These are phyloP conservation scores for Tremellales sp. DNA, from an alignment of 1,284 basidiomycete genomes.

Conservation along the genomic window DNA sequence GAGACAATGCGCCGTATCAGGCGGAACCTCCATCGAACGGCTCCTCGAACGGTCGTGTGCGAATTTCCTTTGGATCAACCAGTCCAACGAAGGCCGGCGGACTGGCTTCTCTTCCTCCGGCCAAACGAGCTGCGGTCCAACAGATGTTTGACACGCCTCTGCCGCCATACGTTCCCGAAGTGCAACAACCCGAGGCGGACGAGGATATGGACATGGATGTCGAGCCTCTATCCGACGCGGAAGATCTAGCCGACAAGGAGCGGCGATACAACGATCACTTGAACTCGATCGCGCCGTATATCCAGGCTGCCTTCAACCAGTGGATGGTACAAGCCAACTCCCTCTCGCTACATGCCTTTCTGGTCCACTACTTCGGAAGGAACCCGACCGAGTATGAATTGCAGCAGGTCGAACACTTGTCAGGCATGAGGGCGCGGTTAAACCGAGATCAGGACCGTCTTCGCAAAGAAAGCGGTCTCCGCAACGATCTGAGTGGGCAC, in stretches of 20 bases:
- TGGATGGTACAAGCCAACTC: slow-evolving; percentile 31
- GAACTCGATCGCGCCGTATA: slow-evolving; percentile 32
- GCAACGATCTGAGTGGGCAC: too few species aligned
- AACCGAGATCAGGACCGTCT: slow-evolving; percentile 23
- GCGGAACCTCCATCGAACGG: background rate
- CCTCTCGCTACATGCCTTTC: slow-evolving; percentile 28
- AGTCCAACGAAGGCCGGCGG: slow-evolving; percentile 11
- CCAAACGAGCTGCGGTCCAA: slow-evolving; percentile 11
- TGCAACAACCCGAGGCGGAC: background rate
- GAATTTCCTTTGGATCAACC: slow-evolving; percentile 8
- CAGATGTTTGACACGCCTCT: slow-evolving; percentile 14
- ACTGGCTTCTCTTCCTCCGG: slow-evolving; percentile 7
- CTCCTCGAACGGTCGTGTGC: slow-evolving; percentile 6
- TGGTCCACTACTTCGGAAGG: slow-evolving; percentile 38
- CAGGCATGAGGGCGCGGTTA: slow-evolving; percentile 17
- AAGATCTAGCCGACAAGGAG: slow-evolving; percentile 24
- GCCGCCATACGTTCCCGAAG: background rate
- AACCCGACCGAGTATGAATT: slow-evolving; percentile 27
- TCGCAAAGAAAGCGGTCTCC: too few species aligned
- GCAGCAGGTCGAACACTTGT: slow-evolving; percentile 31
- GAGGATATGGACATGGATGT: slow-evolving; percentile 1
- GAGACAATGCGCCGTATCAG: background rate
- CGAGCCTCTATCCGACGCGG: slow-evolving; percentile 10
- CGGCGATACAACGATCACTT: slow-evolving; percentile 21
- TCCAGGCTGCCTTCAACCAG: slow-evolving; percentile 34